Evolutionary conservation across 495 filamentous ascomycete genomes (phyloP).

Genomic region (Aspergillus sparsus): DNA sequence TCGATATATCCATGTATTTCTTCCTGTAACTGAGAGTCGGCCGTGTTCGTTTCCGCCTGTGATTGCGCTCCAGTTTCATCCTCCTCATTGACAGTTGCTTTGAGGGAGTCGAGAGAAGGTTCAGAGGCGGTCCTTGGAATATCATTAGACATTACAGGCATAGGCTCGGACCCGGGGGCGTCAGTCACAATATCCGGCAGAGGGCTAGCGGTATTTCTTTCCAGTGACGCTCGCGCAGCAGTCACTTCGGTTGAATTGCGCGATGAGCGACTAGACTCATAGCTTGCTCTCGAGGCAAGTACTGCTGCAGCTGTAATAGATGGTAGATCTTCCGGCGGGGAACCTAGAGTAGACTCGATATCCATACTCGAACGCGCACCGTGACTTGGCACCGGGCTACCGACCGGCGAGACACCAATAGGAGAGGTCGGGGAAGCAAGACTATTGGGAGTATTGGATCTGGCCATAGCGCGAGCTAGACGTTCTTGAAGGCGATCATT

Average conservation of each 20-base stretch:
- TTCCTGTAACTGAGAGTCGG: constrained; percentile 68
- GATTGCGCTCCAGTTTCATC: constrained; percentile 49
- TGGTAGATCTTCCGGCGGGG: constrained; percentile 14
- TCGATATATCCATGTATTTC: constrained; percentile 82
- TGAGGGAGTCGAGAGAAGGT: constrained; percentile 18
- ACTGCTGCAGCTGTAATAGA: not conserved
- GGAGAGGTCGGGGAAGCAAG: constrained; percentile 37
- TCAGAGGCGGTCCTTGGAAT: constrained; percentile 24
- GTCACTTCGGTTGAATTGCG: constrained; percentile 1
- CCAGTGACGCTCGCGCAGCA: not conserved
- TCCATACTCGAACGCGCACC: constrained; percentile 45
- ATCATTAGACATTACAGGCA: constrained; percentile 18
- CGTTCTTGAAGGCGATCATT: constrained; percentile 86
- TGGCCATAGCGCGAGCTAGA: constrained; percentile 67
- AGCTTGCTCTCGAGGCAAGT: constrained; percentile 29
- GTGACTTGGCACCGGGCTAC: constrained; percentile 39
- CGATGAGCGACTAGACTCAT: constrained; percentile 37
- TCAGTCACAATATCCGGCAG: not conserved
- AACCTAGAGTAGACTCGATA: constrained; percentile 32
- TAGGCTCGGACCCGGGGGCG: not conserved
- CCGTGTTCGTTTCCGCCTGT: constrained; percentile 58
- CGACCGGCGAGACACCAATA: constrained; percentile 34
- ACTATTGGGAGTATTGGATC: constrained; percentile 36
- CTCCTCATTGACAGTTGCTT: constrained; percentile 21
- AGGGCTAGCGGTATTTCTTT: not conserved